Percentiles rank a stretch among this genome's conserved stretches.
Conservation (phyloP, 352 stramenopile species). For the Phytopythium mirpurense region DNA sequence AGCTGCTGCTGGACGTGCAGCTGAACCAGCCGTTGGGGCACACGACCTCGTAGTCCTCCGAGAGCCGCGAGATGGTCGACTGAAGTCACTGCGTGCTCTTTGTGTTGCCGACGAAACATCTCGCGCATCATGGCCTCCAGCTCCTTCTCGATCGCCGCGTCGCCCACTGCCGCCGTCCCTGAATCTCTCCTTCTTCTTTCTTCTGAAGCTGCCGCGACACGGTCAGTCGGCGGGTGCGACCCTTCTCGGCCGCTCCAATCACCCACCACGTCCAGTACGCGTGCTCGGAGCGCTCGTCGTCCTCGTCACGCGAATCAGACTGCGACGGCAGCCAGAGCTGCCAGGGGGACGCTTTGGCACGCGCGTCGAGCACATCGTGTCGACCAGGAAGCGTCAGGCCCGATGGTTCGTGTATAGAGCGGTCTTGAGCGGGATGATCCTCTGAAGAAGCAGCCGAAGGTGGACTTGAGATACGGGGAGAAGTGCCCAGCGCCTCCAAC, state of each 20-base stretch:
- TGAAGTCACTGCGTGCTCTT: conserved; percentile 89
- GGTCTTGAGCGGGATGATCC: not conserved
- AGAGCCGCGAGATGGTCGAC: conserved; percentile 71
- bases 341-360: not conserved
- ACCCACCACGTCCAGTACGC: conserved; percentile 80
- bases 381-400: not conserved
- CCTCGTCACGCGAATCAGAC: not conserved
- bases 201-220: conserved; percentile 62
- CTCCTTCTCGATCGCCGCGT: conserved; percentile 75
- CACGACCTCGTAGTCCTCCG: conserved; percentile 80
- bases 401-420: not conserved
- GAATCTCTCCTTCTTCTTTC: conserved; percentile 72
- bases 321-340: no score
- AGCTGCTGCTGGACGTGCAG: conserved; percentile 82
- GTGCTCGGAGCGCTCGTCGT: conserved; percentile 24
- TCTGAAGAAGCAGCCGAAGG: not conserved
- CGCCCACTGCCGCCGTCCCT: conserved; percentile 58
- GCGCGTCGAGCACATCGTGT: not conserved
- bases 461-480: not conserved
- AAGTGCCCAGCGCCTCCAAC: not conserved
- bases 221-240: conserved; percentile 56
- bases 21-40: conserved; percentile 85
- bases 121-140: conserved; percentile 75
- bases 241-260: conserved; percentile 76
- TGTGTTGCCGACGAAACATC: conserved; percentile 86